A percentile compares a stretch with the other conserved stretches of the same genome.
Conservation (phyloP, 352 stramenopile genomes). For the Phytophthora boehmeriae region DNA sequence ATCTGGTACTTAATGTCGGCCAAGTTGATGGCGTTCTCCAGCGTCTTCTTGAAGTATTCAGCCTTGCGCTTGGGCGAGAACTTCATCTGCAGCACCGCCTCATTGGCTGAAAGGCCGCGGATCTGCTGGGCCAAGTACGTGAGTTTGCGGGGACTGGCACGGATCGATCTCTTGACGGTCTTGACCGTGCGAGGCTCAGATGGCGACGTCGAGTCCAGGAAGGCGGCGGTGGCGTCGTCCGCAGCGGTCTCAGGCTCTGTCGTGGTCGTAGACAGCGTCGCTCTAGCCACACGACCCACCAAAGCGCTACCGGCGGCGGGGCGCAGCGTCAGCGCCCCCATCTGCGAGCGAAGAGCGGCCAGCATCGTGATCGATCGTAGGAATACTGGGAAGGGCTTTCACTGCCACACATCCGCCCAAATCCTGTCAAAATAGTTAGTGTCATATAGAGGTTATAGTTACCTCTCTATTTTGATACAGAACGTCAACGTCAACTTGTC, state of each 20-base stretch:
- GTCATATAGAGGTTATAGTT: constrained; percentile 10
- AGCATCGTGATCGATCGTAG: constrained; percentile 48
- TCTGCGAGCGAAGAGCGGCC: constrained; percentile 58
- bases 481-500: not conserved
- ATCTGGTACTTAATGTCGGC: constrained; percentile 91
- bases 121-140: constrained; percentile 86
- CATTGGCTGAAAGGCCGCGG: constrained; percentile 69
- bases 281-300: constrained; percentile 21
- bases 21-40: constrained; percentile 89
- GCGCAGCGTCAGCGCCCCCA: constrained; percentile 68
- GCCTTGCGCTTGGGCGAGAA: constrained; percentile 88
- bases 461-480: not conserved
- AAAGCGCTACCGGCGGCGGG: constrained; percentile 33
- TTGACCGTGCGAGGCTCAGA: constrained; percentile 63
- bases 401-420: constrained; percentile 29
- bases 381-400: constrained; percentile 20
- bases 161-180: constrained; percentile 85
- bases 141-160: constrained; percentile 81
- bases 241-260: constrained; percentile 21
- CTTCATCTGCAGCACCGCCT: constrained; percentile 87
- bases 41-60: constrained; percentile 83
- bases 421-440: constrained; percentile 2
- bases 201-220: constrained; percentile 66
- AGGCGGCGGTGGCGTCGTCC: constrained; percentile 62
- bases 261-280: constrained; percentile 49